These are phyloP conservation scores for Skeletonema potamos DNA, from an alignment of 108 stramenopile species.

Conservation along the genomic window DNA sequence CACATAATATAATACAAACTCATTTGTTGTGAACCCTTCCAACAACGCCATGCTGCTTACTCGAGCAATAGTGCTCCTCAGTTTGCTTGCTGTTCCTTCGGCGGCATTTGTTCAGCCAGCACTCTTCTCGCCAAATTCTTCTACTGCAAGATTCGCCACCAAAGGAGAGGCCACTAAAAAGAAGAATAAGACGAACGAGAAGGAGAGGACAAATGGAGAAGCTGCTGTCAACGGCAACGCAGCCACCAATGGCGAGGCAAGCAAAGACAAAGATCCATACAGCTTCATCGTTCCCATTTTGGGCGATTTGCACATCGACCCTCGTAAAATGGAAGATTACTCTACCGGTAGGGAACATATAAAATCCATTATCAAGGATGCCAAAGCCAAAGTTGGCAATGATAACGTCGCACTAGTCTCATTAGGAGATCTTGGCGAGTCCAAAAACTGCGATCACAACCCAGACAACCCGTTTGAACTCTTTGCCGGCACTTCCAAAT, in stretches of 20 bases:
- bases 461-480: constrained; percentile 46
- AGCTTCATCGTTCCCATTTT: constrained; percentile 32
- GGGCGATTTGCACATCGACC: constrained; percentile 87
- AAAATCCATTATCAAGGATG: constrained; percentile 59
- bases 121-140: not conserved
- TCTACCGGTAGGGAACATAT: constrained; percentile 47
- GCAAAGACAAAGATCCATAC: not conserved
- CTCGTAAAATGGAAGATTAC: constrained; percentile 79
- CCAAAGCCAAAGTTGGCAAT: constrained; percentile 55
- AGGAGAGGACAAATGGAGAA: not conserved
- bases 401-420: constrained; percentile 34
- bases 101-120: not conserved
- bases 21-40: no score
- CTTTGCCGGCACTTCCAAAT: constrained; percentile 67
- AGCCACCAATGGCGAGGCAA: not conserved
- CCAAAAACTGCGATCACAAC: constrained; percentile 38
- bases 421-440: constrained; percentile 55
- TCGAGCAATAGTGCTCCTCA: not conserved
- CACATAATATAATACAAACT: no score
- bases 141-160: not conserved
- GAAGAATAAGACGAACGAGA: no score
- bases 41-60: not conserved
- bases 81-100: not conserved
- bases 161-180: not conserved
- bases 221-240: not conserved